Evolutionary conservation across 2,329 filamentous ascomycete genomes (phyloP).

Genomic region (Neophaeococcomyces mojaviensis): DNA sequence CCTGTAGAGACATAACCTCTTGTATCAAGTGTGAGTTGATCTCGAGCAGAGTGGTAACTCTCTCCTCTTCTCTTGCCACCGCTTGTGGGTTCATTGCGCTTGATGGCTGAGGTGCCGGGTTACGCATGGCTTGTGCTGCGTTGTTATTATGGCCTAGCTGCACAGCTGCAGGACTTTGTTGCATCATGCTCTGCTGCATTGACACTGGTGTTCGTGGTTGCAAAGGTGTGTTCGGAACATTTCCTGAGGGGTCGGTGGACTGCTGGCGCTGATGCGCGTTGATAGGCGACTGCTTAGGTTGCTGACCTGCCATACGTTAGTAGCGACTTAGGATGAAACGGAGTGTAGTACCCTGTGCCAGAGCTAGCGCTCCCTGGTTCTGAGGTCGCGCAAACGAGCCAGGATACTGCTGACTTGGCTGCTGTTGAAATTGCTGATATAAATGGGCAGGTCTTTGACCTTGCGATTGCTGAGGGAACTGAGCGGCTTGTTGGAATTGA

Average conservation of each 20-base stretch:
- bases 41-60: conserved; percentile 38
- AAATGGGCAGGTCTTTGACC: conserved; percentile 15
- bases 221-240: conserved; percentile 5
- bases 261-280: conserved; percentile 3
- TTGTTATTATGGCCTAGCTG: conserved; percentile 20
- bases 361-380: neutral
- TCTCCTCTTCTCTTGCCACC: conserved; percentile 37
- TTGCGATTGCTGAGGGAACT: conserved; percentile 15
- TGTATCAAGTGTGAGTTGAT: conserved; percentile 42
- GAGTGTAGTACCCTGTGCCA: conserved; percentile 1
- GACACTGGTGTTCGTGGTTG: neutral
- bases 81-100: conserved; percentile 22
- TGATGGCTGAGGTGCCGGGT: conserved; percentile 8
- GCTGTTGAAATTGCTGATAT: conserved; percentile 20
- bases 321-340: neutral
- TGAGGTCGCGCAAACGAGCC: neutral
- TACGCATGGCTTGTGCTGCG: conserved; percentile 14
- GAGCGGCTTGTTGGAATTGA: conserved; percentile 16
- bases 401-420: conserved; percentile 8
- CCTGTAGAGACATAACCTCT: conserved; percentile 41
- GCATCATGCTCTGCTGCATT: conserved; percentile 4
- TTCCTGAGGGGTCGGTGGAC: conserved; percentile 2
- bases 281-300: neutral
- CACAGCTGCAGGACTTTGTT: conserved; percentile 5
- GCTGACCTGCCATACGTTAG: conserved; percentile 3